These are phyloP conservation scores for Sporobolomyces pararoseus DNA, from an alignment of 768 basidiomycete species.

Conservation along the genomic window DNA sequence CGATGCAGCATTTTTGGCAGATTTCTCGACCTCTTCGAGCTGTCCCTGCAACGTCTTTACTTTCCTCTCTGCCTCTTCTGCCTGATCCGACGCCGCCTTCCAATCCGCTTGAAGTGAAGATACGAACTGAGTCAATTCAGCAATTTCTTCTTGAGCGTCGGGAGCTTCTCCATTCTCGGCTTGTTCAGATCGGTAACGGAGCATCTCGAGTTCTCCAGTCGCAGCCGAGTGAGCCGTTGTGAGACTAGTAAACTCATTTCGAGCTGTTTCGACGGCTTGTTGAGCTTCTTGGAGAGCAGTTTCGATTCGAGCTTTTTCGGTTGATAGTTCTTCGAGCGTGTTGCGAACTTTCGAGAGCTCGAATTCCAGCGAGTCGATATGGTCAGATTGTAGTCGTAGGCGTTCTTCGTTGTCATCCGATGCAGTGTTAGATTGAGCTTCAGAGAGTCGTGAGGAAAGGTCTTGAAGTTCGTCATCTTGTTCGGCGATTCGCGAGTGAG, in stretches of 20 bases:
- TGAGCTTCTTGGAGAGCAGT: slow-evolving; percentile 3
- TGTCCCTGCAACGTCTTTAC: neutral
- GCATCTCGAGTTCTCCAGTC: slow-evolving; percentile 64
- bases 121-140: slow-evolving; percentile 14
- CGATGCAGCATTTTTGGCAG: neutral
- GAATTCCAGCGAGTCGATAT: slow-evolving; percentile 15
- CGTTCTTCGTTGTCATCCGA: slow-evolving; percentile 16
- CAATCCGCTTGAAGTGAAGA: slow-evolving; percentile 13
- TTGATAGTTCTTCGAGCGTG: neutral
- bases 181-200: slow-evolving; percentile 67
- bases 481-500: slow-evolving; percentile 17
- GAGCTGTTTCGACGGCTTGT: slow-evolving; percentile 9
- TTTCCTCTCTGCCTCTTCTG: slow-evolving; percentile 7
- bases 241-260: neutral
- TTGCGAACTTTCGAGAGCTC: slow-evolving; percentile 10
- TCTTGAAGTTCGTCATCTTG: slow-evolving; percentile 12
- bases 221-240: slow-evolving; percentile 51
- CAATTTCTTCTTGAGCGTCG: slow-evolving; percentile 11
- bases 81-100: slow-evolving; percentile 17
- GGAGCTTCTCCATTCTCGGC: slow-evolving; percentile 48
- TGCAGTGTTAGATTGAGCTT: slow-evolving; percentile 1
- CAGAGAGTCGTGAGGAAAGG: neutral
- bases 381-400: neutral
- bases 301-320: slow-evolving; percentile 6
- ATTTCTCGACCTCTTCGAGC: neutral